Evolutionary conservation across 139 green algal species (phyloP), one percentile per base, ranked within the genome.

Genomic region (Picochlorum costavermella): DNA sequence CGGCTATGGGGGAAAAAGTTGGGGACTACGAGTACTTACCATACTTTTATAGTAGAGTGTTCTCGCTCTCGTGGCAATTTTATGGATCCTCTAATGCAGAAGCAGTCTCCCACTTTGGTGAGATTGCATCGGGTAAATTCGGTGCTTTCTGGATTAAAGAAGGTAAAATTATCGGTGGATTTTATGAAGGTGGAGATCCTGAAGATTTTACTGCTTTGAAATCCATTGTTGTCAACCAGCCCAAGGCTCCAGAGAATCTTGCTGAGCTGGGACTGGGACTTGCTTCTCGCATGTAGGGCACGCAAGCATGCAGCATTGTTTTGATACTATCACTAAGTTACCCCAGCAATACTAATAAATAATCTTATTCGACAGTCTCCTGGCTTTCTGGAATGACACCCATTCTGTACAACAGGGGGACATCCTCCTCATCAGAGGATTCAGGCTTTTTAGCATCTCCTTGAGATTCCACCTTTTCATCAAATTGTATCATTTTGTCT

Each of bases 21-120:
- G 61, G 61, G 0, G 69, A 79, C 17, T 96, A 96, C 68, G 80
- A 95, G 57, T 97, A 97, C 78, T 73, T 92, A 46, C 91, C 91
- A 3, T 97, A 80, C 83, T 97, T 97, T 74, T 97, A 97, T 78
- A 83, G 62, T 17, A 77, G 91, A 11, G 75, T 93, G n/a, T 97
- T 96, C 61, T 55, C 80, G 56, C 78, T 96, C 9, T 81, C 72
- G 14, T 96, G 90, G 90, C 76, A 87, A 64, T 92, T 90, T 17
- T 95, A 86, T 36, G 86, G 86, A 40, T 40, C 33, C 20, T 36
- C 62, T 31, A 17, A 64, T 12, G 70, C 73, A 53, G 82, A 70
- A 14, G 72, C 81, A 6, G 49, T 68, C 10, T 61, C 80, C n/a
- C 61, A 80, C 37, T 88, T 81, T 49, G 87, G 85, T 48, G 65